Conservation (phyloP, 1,139 yeast genomes). For the Entelexis sorbosivorans region DNA sequence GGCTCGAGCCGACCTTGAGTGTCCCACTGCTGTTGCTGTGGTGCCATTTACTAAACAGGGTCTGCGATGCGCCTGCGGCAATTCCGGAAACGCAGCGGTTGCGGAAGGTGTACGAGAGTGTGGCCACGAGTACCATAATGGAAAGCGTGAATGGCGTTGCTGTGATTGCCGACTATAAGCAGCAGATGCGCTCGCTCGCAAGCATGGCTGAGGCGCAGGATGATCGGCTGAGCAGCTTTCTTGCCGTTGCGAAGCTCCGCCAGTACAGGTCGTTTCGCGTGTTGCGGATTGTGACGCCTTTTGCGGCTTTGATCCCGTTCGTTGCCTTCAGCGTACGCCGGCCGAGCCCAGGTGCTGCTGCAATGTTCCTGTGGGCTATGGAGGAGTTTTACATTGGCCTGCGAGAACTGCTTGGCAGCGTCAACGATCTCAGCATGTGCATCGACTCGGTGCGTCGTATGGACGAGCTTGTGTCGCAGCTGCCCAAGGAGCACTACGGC, state of each 20-base stretch:
- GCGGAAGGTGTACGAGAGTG: conserved; percentile 28
- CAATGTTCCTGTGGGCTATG: neutral
- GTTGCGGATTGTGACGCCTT: neutral
- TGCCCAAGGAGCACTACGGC: conserved; percentile 48
- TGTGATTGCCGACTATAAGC: conserved; percentile 70
- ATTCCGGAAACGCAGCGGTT: conserved; percentile 22
- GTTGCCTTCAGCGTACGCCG: neutral
- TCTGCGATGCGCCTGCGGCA: neutral
- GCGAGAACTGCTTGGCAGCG: neutral
- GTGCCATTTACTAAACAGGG: neutral
- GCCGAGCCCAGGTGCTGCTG: too few species aligned
- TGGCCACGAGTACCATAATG: conserved; percentile 39
- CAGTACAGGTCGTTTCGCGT: neutral
- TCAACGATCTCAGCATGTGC: neutral
- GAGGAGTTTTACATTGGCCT: neutral
- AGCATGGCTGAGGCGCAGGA: conserved; percentile 1
- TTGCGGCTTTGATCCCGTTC: neutral
- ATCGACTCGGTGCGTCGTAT: conserved; percentile 27
- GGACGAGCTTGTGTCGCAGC: conserved; percentile 53
- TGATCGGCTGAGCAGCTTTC: neutral
- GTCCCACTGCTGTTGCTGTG: neutral
- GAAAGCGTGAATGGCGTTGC: conserved; percentile 73
- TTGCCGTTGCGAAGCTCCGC: neutral
- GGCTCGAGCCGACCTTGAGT: neutral
- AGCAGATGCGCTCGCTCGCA: conserved; percentile 45